Percentiles rank a stretch among this genome's conserved stretches.
These are phyloP conservation scores for Selaginella moellendorffii DNA, from an alignment of 75 land plant species.

Conservation along the genomic window DNA sequence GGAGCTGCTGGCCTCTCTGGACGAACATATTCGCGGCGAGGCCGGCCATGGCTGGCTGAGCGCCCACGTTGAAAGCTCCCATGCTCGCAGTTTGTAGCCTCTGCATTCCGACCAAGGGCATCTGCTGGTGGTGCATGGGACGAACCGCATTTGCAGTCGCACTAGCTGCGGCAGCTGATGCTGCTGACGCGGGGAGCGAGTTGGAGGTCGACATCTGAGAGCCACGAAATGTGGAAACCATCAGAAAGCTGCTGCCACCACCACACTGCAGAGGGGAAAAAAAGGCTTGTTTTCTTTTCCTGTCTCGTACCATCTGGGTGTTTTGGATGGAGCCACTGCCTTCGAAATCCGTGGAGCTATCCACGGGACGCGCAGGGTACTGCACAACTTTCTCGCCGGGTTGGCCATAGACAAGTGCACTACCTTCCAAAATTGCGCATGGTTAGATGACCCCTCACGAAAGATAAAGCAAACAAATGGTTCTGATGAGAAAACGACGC, in stretches of 20 bases:
- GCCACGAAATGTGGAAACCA: too few species aligned
- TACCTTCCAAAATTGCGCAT: neutral
- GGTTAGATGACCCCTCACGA: neutral
- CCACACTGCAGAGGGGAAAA: too few species aligned
- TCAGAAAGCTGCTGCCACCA: too few species aligned
- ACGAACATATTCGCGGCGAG: slow-evolving; percentile 42
- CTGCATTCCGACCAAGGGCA: slow-evolving; percentile 34
- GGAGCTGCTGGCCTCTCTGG: slow-evolving; percentile 34
- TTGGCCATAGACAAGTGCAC: slow-evolving; percentile 52
- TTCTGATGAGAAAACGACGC: neutral
- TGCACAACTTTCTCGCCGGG: slow-evolving; percentile 55
- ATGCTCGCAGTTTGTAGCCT: slow-evolving; percentile 37
- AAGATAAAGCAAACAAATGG: neutral
- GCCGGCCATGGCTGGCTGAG: slow-evolving; percentile 37
- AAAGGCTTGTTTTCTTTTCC: too few species aligned
- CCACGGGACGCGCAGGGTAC: slow-evolving; percentile 87
- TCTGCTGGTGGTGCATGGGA: slow-evolving; percentile 23
- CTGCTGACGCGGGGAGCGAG: slow-evolving; percentile 12
- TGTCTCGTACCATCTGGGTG: slow-evolving; percentile 50
- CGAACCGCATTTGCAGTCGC: slow-evolving; percentile 24
- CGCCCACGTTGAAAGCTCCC: slow-evolving; percentile 31
- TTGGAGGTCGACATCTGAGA: neutral
- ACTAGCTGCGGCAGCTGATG: slow-evolving; percentile 20
- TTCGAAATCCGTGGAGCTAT: slow-evolving; percentile 68
- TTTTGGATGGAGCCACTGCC: slow-evolving; percentile 54